Conservation (phyloP, 306 rosid species). For the Delonix regia region DNA sequence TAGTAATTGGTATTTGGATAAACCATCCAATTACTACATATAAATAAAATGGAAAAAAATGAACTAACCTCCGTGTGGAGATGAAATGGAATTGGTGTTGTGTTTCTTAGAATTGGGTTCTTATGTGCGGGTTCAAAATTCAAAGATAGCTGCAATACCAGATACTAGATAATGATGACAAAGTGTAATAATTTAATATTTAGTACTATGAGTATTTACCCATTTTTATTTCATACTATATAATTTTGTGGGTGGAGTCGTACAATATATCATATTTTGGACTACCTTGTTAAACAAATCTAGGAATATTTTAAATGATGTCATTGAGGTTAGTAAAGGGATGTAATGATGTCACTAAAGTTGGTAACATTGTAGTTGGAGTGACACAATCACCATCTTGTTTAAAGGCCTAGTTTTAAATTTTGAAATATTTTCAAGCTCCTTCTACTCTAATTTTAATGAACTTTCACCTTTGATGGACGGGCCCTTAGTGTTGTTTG, state of each 20-base stretch:
- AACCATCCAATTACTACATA: neutral
- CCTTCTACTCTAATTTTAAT: constrained; percentile 81
- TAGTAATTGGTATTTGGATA: constrained; percentile 1
- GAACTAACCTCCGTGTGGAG: constrained; percentile 96
- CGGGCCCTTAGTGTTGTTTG: constrained; percentile 89
- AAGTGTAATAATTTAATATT: neutral
- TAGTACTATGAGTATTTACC: neutral
- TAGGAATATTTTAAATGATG: neutral
- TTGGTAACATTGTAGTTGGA: constrained; percentile 19
- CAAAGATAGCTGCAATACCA: constrained; percentile 68
- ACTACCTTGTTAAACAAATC: constrained; percentile 87
- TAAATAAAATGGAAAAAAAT: constrained; percentile 21
- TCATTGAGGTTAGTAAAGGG: constrained; percentile 20
- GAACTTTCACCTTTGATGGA: constrained; percentile 73
- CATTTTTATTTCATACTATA: neutral
- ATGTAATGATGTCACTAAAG: constrained; percentile 9
- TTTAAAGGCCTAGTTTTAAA: constrained; percentile 90
- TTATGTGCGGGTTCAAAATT: constrained; percentile 57
- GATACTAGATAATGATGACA: neutral
- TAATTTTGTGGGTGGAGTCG: too few species aligned
- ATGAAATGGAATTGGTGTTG: constrained; percentile 86
- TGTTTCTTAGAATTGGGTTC: constrained; percentile 65
- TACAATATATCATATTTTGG: too few species aligned
- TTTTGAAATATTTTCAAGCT: constrained; percentile 77
- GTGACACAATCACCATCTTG: constrained; percentile 70